These are phyloP conservation scores for Lyophyllum atratum DNA, from an alignment of 768 basidiomycete genomes.

Conservation along the genomic window DNA sequence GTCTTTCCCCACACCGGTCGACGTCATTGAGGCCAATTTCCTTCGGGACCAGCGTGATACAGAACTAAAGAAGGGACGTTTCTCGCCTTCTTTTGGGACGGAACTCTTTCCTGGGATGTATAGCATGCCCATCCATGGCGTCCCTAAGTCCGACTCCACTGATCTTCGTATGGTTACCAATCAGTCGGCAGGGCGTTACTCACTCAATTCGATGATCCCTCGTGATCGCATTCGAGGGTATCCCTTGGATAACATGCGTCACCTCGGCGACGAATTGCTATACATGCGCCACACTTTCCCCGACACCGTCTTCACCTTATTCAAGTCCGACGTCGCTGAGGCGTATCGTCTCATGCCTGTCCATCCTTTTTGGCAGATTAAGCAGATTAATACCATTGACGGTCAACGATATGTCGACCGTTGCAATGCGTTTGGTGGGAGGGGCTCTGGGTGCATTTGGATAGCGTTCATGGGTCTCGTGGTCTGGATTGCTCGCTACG, in stretches of 20 bases:
- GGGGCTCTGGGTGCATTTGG: conserved; percentile 27
- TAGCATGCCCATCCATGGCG: conserved; percentile 21
- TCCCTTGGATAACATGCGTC: conserved; percentile 20
- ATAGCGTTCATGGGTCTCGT: conserved; percentile 28
- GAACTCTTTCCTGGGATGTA: conserved; percentile 22
- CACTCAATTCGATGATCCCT: conserved; percentile 27
- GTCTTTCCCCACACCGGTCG: background rate
- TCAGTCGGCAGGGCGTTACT: conserved; percentile 30
- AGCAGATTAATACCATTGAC: conserved; percentile 33
- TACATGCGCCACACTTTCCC: background rate
- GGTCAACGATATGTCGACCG: conserved; percentile 30
- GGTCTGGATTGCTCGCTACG: conserved; percentile 32
- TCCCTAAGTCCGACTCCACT: conserved; percentile 31
- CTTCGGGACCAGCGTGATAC: conserved; percentile 17
- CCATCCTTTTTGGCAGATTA: conserved; percentile 30
- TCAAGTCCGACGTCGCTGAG: conserved; percentile 38
- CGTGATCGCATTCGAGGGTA: background rate
- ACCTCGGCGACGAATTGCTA: conserved; percentile 10
- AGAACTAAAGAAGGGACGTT: conserved; percentile 15
- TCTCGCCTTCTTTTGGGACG: conserved; percentile 22
- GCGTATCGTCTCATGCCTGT: conserved; percentile 36
- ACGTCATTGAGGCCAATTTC: conserved; percentile 17
- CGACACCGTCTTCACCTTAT: conserved; percentile 17
- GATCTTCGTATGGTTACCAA: conserved; percentile 38
- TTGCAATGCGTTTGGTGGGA: conserved; percentile 32